Conservation (phyloP, 306 rosid genomes). For the Quercus engelmannii region DNA sequence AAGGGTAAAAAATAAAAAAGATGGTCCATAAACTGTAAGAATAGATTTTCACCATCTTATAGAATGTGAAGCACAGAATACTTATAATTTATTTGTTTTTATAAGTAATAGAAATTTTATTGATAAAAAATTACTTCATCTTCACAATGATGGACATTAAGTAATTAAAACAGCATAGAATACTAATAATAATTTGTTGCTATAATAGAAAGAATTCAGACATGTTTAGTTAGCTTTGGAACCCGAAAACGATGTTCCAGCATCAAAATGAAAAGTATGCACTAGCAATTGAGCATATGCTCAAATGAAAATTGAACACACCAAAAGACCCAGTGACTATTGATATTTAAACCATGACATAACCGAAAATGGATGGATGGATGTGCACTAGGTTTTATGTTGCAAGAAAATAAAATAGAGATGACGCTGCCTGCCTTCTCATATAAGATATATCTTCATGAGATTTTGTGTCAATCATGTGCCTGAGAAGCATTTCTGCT, state of each 20-base stretch:
- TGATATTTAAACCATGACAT: background rate
- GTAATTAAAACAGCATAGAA: background rate
- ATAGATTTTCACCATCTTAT: slow-evolving; percentile 16
- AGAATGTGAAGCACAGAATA: background rate
- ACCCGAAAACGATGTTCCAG: slow-evolving; percentile 5
- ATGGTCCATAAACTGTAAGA: slow-evolving; percentile 21
- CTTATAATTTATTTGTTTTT: no score
- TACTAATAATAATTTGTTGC: background rate
- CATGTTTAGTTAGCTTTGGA: slow-evolving; percentile 20
- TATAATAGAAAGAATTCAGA: slow-evolving; percentile 18
- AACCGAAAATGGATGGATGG: background rate
- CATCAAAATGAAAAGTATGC: background rate
- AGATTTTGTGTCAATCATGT: background rate
- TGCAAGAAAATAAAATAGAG: background rate
- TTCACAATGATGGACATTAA: no score
- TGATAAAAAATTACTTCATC: no score
- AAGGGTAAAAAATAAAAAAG: background rate
- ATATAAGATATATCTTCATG: background rate
- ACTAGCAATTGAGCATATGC: background rate
- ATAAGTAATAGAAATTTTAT: no score
- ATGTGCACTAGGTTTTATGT: background rate
- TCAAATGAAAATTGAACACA: background rate
- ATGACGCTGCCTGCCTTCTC: background rate
- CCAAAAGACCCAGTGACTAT: background rate
- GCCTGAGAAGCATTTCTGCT: background rate